Evolutionary conservation across 2,329 filamentous ascomycete genomes (phyloP), one percentile per base, ranked within the genome.

Genomic region (Cercospora janseana): DNA sequence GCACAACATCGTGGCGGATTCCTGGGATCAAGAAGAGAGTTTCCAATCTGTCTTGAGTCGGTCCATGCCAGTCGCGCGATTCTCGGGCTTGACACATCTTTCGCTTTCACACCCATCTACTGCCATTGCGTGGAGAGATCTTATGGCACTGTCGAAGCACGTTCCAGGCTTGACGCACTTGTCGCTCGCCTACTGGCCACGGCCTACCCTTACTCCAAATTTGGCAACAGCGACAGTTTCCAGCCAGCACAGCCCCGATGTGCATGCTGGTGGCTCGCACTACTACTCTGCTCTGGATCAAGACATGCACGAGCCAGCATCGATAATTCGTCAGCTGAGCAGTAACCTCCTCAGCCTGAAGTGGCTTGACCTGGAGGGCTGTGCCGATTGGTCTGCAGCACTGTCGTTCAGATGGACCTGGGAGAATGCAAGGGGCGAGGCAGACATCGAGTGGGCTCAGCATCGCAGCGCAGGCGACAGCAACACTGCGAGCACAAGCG

Each of bases 321-420:
- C 74, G 13, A 74, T 83, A 15, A 69, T 85, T 1, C 75, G 79
- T 4, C 76, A 76, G 18, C 69, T 85, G 1, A 79, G 77, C 20
- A 68, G 72, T 37, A 72, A 74, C 34, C 78, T 80, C 0, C 79
- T 82, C 57, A 79, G 79, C 35, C 69, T 85, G 2, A 74, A 76
- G 58, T 83, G 79, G 79, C 71, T 85, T 2, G 81, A 84, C 58
- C 67, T 85, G 1, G 78, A 82, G 62, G 80, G 81, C 6, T 85
- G 81, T 59, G 65, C 64, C 3, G 68, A 71, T 16, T 84, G 81
- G 81, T 60, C 77, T 24, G 68, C 71, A 12, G 78, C 80, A 0
- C 62, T 84, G 23, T 56, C 59, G n/a, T 49, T 37, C 31, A 2
- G 12, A 18, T 47, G 44, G 44, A 38, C 15, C 8, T 37, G 15